Conservation (phyloP, 768 basidiomycete species). For the Suillus occidentalis region DNA sequence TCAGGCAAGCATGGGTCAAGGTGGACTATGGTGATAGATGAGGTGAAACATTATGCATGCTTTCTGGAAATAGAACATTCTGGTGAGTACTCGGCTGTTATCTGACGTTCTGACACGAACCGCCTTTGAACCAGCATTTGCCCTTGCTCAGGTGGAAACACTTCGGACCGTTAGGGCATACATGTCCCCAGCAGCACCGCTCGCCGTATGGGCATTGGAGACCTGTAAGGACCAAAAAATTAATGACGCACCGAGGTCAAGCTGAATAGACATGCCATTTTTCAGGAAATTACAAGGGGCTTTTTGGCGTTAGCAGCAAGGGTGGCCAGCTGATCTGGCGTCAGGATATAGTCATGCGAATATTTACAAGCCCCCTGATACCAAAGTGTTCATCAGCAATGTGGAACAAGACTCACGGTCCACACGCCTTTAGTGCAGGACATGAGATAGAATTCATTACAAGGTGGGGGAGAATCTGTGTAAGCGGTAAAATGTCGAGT, state of each 20-base stretch:
- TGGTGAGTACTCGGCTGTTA: not conserved
- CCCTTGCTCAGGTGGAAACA: conserved; percentile 72
- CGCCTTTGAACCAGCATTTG: conserved; percentile 87
- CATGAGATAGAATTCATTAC: conserved; percentile 85
- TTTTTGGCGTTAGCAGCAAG: conserved; percentile 75
- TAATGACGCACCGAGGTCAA: conserved; percentile 3
- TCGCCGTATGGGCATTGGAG: conserved; percentile 74
- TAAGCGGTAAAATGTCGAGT: conserved; percentile 10
- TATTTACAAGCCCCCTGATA: conserved; percentile 72
- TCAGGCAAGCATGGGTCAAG: conserved; percentile 22
- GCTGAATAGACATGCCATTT: conserved; percentile 48
- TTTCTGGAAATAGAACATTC: conserved; percentile 27
- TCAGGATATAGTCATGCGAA: conserved; percentile 76
- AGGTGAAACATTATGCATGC: conserved; percentile 37
- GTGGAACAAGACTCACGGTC: not conserved
- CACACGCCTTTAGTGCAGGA: conserved; percentile 71
- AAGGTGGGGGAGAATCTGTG: conserved; percentile 82
- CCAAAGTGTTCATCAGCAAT: conserved; percentile 16
- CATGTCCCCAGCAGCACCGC: conserved; percentile 81
- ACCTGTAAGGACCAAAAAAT: conserved; percentile 39
- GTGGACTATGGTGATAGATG: conserved; percentile 16
- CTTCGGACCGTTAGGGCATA: conserved; percentile 75
- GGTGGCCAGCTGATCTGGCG: conserved; percentile 68
- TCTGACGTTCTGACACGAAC: conserved; percentile 31
- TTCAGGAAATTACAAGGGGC: conserved; percentile 85